These are phyloP conservation scores for Blastobotrys parvus DNA, from an alignment of 805 yeast genomes.

Conservation along the genomic window DNA sequence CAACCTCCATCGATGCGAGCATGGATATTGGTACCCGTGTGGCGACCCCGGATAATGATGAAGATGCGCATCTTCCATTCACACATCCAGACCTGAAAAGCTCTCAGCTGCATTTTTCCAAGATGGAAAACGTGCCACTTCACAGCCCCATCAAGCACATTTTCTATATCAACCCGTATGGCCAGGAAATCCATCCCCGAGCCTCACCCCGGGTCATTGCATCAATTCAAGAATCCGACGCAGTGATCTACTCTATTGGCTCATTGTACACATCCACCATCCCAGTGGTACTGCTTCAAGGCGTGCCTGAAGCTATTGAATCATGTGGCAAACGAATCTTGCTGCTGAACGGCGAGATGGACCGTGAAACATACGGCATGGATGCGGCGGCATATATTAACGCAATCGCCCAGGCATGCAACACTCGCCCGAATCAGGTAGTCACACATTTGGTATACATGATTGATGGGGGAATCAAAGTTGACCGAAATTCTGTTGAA, in stretches of 20 bases:
- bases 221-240: conserved; percentile 37
- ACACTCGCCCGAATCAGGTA: background rate
- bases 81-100: conserved; percentile 69
- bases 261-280: conserved; percentile 80
- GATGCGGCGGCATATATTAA: conserved; percentile 50
- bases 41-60: conserved; percentile 22
- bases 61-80: conserved; percentile 60
- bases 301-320: conserved; percentile 57
- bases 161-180: conserved; percentile 77
- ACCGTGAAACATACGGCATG: conserved; percentile 72
- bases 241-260: conserved; percentile 73
- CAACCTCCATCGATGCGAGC: conserved; percentile 24
- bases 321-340: conserved; percentile 39
- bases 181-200: conserved; percentile 73
- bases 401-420: conserved; percentile 46
- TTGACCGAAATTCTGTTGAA: background rate
- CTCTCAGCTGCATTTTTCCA: conserved; percentile 65
- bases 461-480: background rate
- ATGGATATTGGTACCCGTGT: conserved; percentile 25
- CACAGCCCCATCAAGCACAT: conserved; percentile 65
- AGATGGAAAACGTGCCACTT: conserved; percentile 44
- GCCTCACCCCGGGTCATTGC: conserved; percentile 57
- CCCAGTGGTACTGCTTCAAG: conserved; percentile 68
- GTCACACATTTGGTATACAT: conserved; percentile 4
- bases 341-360: conserved; percentile 63